Conservation (phyloP, 768 basidiomycete species). For the Hygrophorus russula region DNA sequence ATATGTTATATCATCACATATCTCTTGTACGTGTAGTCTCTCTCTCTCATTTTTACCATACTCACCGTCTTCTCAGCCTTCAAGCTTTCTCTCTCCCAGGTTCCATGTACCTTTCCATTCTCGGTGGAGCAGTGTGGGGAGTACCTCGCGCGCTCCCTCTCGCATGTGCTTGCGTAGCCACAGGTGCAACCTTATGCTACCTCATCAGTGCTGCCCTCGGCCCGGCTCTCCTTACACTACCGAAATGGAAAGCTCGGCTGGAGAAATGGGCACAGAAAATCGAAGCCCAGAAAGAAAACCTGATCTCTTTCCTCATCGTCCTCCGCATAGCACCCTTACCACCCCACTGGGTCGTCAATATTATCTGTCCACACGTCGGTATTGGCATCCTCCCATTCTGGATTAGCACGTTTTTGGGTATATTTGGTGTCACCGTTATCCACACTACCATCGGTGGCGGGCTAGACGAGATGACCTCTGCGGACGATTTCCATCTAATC, state of each 20-base stretch:
- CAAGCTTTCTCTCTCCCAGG: slow-evolving; percentile 96
- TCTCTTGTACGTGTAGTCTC: slow-evolving; percentile 61
- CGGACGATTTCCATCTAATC: slow-evolving; percentile 88
- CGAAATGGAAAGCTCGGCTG: slow-evolving; percentile 73
- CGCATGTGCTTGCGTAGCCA: slow-evolving; percentile 86
- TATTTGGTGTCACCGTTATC: slow-evolving; percentile 85
- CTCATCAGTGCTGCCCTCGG: slow-evolving; percentile 86
- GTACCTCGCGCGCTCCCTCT: slow-evolving; percentile 76
- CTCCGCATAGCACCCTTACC: slow-evolving; percentile 89
- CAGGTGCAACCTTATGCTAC: slow-evolving; percentile 88
- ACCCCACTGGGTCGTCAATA: slow-evolving; percentile 94
- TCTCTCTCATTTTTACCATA: neutral
- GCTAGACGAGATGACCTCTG: slow-evolving; percentile 89
- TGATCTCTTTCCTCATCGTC: slow-evolving; percentile 90
- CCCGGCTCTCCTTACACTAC: slow-evolving; percentile 80
- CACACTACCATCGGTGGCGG: slow-evolving; percentile 92
- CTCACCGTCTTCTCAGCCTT: slow-evolving; percentile 37
- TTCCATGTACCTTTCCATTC: slow-evolving; percentile 95
- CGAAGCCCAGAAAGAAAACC: slow-evolving; percentile 64
- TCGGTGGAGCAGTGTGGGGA: slow-evolving; percentile 94
- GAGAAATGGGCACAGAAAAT: slow-evolving; percentile 80
- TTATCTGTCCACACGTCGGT: slow-evolving; percentile 86
- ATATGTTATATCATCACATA: slow-evolving; percentile 84
- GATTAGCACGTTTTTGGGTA: slow-evolving; percentile 81
- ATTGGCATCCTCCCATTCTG: slow-evolving; percentile 82